Base-by-base conservation (phyloP, 495 filamentous ascomycete species). In the Hypoxylon rickii region DNA sequence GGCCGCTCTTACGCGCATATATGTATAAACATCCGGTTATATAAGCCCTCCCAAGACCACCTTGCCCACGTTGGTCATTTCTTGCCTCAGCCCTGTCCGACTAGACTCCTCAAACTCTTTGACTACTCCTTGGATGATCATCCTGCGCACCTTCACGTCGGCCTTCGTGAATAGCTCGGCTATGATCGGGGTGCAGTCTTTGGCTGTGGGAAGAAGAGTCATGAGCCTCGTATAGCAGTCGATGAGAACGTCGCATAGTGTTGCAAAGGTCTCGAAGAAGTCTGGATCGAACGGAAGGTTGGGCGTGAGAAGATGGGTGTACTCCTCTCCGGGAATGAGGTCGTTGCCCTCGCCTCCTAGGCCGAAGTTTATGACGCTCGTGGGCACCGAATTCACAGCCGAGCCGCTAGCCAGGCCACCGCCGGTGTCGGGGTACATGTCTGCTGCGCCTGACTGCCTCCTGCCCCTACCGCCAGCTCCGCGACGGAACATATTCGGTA, bases 191-290 rank as follows among this genome's bases (percentile, higher is more conserved):
- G 66, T 72, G 49, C 90, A 90, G 36, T 85, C 76, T 15, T 73
- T 67, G 2, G 92, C 83, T 0, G 81, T 80, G 20, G 83, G 76
- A 33, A 97, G 76, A 41, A 97, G 76, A 16, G 71, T 74, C 64
- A 93, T 74, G 16, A 97, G 83, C 24, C 86, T 80, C 41, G 85
- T 84, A 71, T 99, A 99, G 62, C 85, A 89, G 63, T 97, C 94
- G 58, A 96, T 95, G 51, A 99, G 73, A 2, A 95, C 89, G 70
- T 99, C 95, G 73, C 94, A 97, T 18, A 99, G 77, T 7, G 94
- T 97, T n/a, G 92, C 88, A 71, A 97, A 97, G 0, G 90, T 95
- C 73, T 96, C 90, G 69, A 91, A 95, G 66, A 96, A 99, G 71
- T 99, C 94, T 7, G 93, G 93, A 42, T 97, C 94, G 65, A 99